Conservation (phyloP, 1,284 basidiomycete species). For the Spongiforma sp. region DNA sequence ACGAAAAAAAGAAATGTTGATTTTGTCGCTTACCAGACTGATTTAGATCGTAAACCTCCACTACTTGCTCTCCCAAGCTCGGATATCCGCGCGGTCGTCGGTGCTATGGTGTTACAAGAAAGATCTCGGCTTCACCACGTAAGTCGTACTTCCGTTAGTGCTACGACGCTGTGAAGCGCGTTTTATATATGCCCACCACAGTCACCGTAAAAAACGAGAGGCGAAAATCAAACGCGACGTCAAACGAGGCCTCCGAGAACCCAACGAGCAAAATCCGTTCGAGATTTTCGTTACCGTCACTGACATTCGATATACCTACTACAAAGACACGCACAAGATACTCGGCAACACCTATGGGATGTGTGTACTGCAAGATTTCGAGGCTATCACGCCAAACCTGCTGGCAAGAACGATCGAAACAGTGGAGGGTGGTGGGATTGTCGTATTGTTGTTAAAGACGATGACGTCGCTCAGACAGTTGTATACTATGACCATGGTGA, state of each 20-base stretch:
- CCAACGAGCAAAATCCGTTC: constrained; percentile 96
- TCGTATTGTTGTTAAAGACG: constrained; percentile 92
- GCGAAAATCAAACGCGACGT: constrained; percentile 95
- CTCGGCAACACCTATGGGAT: constrained; percentile 98
- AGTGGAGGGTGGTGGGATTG: constrained; percentile 92
- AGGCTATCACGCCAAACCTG: constrained; percentile 97
- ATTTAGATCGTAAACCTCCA: constrained; percentile 92
- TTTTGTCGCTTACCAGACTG: neutral
- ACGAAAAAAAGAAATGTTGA: too few relatives aligned
- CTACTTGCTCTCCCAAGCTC: constrained; percentile 91
- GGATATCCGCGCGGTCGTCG: constrained; percentile 87
- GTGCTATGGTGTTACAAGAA: constrained; percentile 99
- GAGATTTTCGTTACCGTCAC: constrained; percentile 99
- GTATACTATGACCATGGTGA: constrained; percentile 96
- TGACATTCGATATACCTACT: constrained; percentile 97
- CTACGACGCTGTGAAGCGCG: constrained; percentile 1
- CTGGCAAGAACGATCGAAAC: constrained; percentile 98
- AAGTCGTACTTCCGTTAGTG: too few relatives aligned
- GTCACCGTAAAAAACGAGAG: constrained; percentile 97
- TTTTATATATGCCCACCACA: too few relatives aligned
- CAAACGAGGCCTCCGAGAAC: constrained; percentile 92
- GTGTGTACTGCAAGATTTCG: constrained; percentile 98
- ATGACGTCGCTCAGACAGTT: constrained; percentile 95
- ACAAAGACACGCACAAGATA: constrained; percentile 96
- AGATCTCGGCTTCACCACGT: constrained; percentile 94